Percentiles rank a stretch among this genome's conserved stretches.
Conservation (phyloP, 768 basidiomycete genomes). For the Trichaptum fuscoviolaceum region DNA sequence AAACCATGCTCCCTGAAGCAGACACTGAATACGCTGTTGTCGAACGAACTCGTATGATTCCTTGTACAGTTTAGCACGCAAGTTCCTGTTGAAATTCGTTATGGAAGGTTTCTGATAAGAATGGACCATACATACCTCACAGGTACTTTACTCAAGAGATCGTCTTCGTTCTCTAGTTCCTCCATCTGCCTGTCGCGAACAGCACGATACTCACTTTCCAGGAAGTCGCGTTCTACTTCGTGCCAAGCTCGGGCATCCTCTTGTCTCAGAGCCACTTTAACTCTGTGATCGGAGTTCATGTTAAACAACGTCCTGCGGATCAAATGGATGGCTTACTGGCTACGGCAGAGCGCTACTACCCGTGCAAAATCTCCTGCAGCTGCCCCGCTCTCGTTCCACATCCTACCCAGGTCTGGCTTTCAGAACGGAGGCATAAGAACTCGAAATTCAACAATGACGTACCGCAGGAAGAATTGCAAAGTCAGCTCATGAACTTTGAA, state of each 20-base stretch:
- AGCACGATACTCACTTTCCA: constrained; percentile 78
- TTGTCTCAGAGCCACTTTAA: constrained; percentile 68
- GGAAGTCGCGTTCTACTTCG: constrained; percentile 75
- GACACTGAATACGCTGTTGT: constrained; percentile 82
- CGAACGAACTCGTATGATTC: constrained; percentile 89
- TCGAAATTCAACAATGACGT: background rate
- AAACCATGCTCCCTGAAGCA: constrained; percentile 91
- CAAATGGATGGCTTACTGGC: constrained; percentile 57
- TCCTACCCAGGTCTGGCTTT: constrained; percentile 23
- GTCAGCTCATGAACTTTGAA: constrained; percentile 76
- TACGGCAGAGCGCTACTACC: constrained; percentile 69
- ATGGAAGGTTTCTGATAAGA: background rate
- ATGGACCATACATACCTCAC: constrained; percentile 54
- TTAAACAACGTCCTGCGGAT: background rate
- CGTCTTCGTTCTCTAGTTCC: constrained; percentile 85
- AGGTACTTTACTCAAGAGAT: constrained; percentile 78
- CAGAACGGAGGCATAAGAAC: background rate
- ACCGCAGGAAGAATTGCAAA: constrained; percentile 77
- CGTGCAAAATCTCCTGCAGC: constrained; percentile 71
- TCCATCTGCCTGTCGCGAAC: constrained; percentile 87
- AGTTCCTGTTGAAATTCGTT: constrained; percentile 45
- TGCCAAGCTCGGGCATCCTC: constrained; percentile 80
- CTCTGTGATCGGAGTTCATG: constrained; percentile 35
- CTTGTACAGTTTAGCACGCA: constrained; percentile 80
- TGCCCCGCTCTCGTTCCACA: constrained; percentile 88